phyloP scores from a whole-genome alignment of 192 early-diverging fungal genomes.

The Haplosporangium gracile region DNA sequence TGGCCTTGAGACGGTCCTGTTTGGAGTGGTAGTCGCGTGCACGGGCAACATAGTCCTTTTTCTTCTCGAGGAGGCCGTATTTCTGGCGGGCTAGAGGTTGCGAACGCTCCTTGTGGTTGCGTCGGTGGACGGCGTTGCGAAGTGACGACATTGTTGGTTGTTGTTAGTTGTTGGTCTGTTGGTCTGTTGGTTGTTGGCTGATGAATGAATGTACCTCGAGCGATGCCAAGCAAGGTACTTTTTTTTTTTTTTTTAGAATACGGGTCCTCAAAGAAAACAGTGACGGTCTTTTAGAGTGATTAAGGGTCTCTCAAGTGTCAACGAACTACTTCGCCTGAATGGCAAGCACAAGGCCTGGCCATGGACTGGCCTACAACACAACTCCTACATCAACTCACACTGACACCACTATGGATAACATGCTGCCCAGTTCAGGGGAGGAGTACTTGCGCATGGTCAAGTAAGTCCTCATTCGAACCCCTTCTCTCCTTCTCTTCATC shows the following conservation, averaged over 20 bases:
- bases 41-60: slow-evolving; percentile 98
- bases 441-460: slow-evolving; percentile 52
- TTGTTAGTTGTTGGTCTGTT: not conserved
- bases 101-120: slow-evolving; percentile 91
- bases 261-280: not conserved
- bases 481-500: not conserved
- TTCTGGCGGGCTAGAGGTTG: slow-evolving; percentile 74
- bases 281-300: not conserved
- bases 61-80: slow-evolving; percentile 93
- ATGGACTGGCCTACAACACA: not conserved
- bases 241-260: too few relatives aligned
- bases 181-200: not conserved
- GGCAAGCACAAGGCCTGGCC: not conserved
- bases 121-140: slow-evolving; percentile 86
- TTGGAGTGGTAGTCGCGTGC: slow-evolving; percentile 92
- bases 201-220: not conserved
- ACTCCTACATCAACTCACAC: not conserved
- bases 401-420: slow-evolving; percentile 9
- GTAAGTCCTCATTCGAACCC: slow-evolving; percentile 5
- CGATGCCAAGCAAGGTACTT: slow-evolving; percentile 3
- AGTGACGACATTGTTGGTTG: slow-evolving; percentile 70
- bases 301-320: not conserved
- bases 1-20: slow-evolving; percentile 85
- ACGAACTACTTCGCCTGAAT: not conserved
- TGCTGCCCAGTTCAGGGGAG: slow-evolving; percentile 47